phyloP scores from a whole-genome alignment of 306 rosid genomes.

The Castanospermum australe region DNA sequence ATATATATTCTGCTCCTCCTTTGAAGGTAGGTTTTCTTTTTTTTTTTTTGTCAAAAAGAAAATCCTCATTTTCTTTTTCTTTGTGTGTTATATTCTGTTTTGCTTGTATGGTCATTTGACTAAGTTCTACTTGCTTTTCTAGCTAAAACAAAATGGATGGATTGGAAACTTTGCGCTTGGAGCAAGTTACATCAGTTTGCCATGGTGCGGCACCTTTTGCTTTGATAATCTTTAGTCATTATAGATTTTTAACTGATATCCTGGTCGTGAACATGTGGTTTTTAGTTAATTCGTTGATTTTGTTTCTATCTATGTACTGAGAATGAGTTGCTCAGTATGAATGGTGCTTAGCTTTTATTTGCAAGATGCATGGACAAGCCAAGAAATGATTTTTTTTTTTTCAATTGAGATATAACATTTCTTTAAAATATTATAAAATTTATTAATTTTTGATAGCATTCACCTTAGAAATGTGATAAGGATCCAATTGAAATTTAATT shows the following conservation, averaged over 20 bases:
- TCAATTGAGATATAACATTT: neutral
- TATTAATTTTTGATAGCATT: neutral
- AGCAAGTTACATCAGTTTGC: constrained; percentile 97
- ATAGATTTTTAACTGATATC: neutral
- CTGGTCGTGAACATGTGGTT: neutral
- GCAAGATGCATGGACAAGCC: neutral
- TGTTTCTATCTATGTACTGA: neutral
- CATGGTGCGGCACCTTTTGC: constrained; percentile 70
- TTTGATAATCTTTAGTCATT: constrained; percentile 8
- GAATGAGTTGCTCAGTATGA: neutral
- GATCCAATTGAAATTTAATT: neutral
- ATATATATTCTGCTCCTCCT: constrained; percentile 97
- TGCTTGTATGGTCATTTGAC: constrained; percentile 23
- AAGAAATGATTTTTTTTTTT: neutral
- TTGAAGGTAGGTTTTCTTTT: constrained; percentile 55
- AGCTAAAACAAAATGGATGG: constrained; percentile 99
- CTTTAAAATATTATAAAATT: neutral
- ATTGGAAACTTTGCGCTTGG: constrained; percentile 97
- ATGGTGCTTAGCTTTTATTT: neutral
- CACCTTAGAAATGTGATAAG: neutral
- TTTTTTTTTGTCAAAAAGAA: no score
- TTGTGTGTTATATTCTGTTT: neutral
- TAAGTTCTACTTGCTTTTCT: constrained; percentile 35
- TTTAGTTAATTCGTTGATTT: constrained; percentile 2
- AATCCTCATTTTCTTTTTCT: neutral